Evolutionary conservation across 1,284 basidiomycete genomes (phyloP).

Genomic region (Puccinia triticina): DNA sequence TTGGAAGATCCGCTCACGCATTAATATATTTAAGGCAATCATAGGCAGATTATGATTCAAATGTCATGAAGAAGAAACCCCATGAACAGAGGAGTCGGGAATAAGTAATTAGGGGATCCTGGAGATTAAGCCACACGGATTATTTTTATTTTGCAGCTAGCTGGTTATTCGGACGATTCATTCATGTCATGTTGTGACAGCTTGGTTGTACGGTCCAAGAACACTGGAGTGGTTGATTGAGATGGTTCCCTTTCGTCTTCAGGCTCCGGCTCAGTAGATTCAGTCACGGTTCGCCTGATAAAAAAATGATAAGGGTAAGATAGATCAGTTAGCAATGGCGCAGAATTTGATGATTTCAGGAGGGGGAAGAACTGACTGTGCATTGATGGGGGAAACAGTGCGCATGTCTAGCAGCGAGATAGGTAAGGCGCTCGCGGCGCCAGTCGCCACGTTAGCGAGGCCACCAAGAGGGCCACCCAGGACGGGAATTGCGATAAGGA

Average conservation of each 20-base stretch:
- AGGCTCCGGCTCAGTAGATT: not conserved
- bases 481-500: slow-evolving; percentile 6
- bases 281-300: not conserved
- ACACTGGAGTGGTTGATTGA: not conserved
- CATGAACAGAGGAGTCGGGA: no score
- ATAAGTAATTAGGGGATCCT: no score
- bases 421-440: not conserved
- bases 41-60: no score
- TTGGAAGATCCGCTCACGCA: no score
- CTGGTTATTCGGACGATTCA: no score
- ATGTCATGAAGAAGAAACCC: no score
- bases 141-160: no score
- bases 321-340: not conserved
- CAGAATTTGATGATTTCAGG: no score
- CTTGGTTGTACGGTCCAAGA: no score
- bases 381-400: not conserved
- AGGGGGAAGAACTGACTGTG: slow-evolving; percentile 3
- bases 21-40: no score
- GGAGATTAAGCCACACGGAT: no score
- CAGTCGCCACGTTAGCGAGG: not conserved
- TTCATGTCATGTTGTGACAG: no score
- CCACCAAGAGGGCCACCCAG: not conserved
- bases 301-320: not conserved
- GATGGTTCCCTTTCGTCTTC: not conserved
- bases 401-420: not conserved